A percentile compares a stretch with the other conserved stretches of the same genome.
Conservation (phyloP, 257 asterid genomes). For the Przewalskia tangutica region DNA sequence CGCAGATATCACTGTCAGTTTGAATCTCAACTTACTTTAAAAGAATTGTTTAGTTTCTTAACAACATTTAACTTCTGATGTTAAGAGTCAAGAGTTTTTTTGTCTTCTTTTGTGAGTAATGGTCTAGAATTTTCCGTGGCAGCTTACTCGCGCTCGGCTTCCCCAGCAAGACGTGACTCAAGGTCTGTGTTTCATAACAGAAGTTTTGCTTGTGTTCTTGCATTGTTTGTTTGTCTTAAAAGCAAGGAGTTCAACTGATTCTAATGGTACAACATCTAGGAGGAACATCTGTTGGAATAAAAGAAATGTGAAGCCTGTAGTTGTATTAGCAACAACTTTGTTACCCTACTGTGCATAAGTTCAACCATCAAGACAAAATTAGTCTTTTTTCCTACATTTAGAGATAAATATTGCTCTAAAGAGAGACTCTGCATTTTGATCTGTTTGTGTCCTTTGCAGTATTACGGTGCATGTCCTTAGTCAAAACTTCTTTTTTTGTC, state of each 20-base stretch:
- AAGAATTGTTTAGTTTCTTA: not conserved
- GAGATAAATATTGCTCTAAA: not conserved
- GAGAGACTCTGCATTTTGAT: not conserved
- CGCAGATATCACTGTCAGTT: slow-evolving; percentile 61
- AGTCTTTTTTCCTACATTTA: not conserved
- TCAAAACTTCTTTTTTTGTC: not conserved
- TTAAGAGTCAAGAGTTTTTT: not conserved
- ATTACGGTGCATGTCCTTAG: not conserved
- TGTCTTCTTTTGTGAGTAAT: not conserved
- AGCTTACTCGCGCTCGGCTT: slow-evolving; percentile 71
- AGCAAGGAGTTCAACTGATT: not conserved
- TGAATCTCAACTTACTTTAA: not conserved
- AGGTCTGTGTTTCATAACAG: slow-evolving; percentile 44
- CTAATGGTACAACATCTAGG: not conserved
- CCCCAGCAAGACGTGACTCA: slow-evolving; percentile 52
- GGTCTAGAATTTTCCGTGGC: slow-evolving; percentile 26
- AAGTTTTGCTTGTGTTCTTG: not conserved
- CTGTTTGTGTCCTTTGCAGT: not conserved
- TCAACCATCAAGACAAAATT: not conserved
- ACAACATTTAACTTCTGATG: not conserved
- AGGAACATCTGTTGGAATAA: not conserved
- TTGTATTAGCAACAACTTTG: not conserved
- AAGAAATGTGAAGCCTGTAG: not conserved
- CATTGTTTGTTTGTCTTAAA: not conserved
- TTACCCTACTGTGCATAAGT: not conserved